phyloP scores from a whole-genome alignment of 2,329 filamentous ascomycete genomes.

The Fusarium xylarioides region DNA sequence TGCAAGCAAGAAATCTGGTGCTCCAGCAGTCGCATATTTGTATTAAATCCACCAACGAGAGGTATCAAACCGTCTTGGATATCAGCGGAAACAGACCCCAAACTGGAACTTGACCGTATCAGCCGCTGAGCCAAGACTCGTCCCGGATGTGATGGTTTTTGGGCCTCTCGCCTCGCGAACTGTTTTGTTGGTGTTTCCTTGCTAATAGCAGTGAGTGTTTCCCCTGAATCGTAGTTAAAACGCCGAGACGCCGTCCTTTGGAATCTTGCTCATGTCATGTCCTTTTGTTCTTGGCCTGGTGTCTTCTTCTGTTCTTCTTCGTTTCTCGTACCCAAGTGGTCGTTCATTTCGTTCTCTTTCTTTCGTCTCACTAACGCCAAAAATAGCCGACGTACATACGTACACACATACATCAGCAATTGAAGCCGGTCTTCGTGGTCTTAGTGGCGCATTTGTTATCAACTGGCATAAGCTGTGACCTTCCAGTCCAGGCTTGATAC shows the following conservation, averaged over 20 bases:
- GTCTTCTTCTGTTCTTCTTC: slow-evolving; percentile 2
- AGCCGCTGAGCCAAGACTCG: slow-evolving; percentile 33
- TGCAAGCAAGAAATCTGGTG: slow-evolving; percentile 32
- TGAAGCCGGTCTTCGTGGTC: slow-evolving; percentile 40
- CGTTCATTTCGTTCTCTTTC: slow-evolving; percentile 25
- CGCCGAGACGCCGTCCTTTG: slow-evolving; percentile 20
- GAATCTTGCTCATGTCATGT: slow-evolving; percentile 26
- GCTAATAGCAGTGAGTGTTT: slow-evolving; percentile 20
- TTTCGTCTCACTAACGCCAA: slow-evolving; percentile 16
- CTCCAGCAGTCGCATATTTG: slow-evolving; percentile 24
- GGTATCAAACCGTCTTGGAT: slow-evolving; percentile 12
- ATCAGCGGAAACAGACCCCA: slow-evolving; percentile 29
- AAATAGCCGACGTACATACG: slow-evolving; percentile 16
- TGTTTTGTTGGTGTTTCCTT: slow-evolving; percentile 23
- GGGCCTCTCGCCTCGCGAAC: neutral
- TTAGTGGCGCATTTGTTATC: slow-evolving; percentile 29
- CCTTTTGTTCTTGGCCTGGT: slow-evolving; percentile 21
- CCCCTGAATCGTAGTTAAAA: slow-evolving; percentile 35
- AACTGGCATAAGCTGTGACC: slow-evolving; percentile 25
- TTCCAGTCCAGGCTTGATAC: slow-evolving; percentile 10
- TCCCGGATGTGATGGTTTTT: slow-evolving; percentile 18
- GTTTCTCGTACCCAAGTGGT: slow-evolving; percentile 30
- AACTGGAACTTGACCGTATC: slow-evolving; percentile 33
- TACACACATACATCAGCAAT: slow-evolving; percentile 11
- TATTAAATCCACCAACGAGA: slow-evolving; percentile 36